A percentile compares a stretch with the other conserved stretches of the same genome.
These are phyloP conservation scores for Plasmodium blacklocki DNA, from an alignment of 169 alveolate genomes.

Conservation along the genomic window DNA sequence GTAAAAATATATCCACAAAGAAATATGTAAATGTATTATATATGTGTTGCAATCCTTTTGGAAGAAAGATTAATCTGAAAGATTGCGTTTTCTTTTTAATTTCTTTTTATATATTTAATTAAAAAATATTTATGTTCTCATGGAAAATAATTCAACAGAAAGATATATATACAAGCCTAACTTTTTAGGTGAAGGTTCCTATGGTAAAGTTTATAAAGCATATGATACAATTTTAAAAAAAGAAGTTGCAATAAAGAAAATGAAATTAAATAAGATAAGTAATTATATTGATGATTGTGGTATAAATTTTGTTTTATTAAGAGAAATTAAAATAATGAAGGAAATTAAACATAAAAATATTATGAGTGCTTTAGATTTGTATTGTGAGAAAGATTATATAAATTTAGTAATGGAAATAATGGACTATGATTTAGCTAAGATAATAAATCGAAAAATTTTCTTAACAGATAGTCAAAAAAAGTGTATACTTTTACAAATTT, in stretches of 20 bases:
- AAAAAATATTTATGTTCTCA: neutral
- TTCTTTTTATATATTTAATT: neutral
- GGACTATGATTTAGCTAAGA: conserved; percentile 94
- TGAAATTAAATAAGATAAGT: conserved; percentile 84
- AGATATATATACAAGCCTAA: conserved; percentile 85
- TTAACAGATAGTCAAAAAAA: conserved; percentile 91
- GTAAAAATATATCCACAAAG: too few species aligned
- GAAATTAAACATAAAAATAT: conserved; percentile 92
- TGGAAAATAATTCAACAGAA: conserved; percentile 65
- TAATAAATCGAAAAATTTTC: conserved; percentile 90
- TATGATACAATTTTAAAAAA: conserved; percentile 85
- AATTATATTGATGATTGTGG: conserved; percentile 90
- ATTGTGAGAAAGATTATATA: conserved; percentile 87
- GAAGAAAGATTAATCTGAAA: neutral
- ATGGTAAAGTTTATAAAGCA: conserved; percentile 96
- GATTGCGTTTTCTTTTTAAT: neutral
- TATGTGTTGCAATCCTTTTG: too few species aligned
- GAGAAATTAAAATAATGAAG: conserved; percentile 93
- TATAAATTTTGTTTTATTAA: conserved; percentile 91
- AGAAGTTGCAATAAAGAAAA: conserved; percentile 95
- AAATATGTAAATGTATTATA: too few species aligned
- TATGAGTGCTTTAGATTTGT: conserved; percentile 91
- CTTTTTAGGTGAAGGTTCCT: conserved; percentile 97
- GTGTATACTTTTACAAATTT: conserved; percentile 88
- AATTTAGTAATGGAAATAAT: conserved; percentile 93